Evolutionary conservation across 352 stramenopile species (phyloP).

Genomic region (Nothophytophthora sp.): DNA sequence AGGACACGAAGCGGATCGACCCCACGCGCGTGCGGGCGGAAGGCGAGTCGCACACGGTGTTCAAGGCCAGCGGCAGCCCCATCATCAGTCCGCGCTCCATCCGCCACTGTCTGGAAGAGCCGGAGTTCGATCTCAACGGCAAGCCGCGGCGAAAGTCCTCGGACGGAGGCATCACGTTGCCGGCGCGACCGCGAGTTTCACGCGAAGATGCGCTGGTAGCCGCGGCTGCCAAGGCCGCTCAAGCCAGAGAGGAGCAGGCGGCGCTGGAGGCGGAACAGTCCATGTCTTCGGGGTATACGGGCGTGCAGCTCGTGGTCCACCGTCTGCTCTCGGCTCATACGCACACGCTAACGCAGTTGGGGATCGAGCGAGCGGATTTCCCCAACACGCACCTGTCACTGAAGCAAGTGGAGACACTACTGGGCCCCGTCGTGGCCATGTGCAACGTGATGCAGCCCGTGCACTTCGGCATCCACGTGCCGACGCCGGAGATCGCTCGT

Average conservation of each 20-base stretch:
- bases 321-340: slow-evolving; percentile 68
- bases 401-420: slow-evolving; percentile 70
- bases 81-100: slow-evolving; percentile 76
- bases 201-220: slow-evolving; percentile 25
- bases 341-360: slow-evolving; percentile 51
- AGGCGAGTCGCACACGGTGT: slow-evolving; percentile 49
- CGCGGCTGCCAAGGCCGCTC: slow-evolving; percentile 23
- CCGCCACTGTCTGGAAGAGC: slow-evolving; percentile 61
- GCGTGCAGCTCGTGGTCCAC: slow-evolving; percentile 72
- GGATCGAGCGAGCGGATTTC: slow-evolving; percentile 50
- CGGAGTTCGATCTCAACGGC: slow-evolving; percentile 47
- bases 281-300: slow-evolving; percentile 58
- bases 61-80: slow-evolving; percentile 55
- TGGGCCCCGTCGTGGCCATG: slow-evolving; percentile 58
- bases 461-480: slow-evolving; percentile 76
- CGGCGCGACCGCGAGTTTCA: slow-evolving; percentile 9
- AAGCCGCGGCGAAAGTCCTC: slow-evolving; percentile 37
- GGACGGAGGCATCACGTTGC: slow-evolving; percentile 22
- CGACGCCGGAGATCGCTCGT: slow-evolving; percentile 57
- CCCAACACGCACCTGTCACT: slow-evolving; percentile 72
- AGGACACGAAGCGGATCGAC: slow-evolving; percentile 56
- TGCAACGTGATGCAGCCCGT: slow-evolving; percentile 55
- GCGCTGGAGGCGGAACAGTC: slow-evolving; percentile 47
- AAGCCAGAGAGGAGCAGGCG: slow-evolving; percentile 35
- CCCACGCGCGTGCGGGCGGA: slow-evolving; percentile 28